Percentiles rank a stretch among this genome's conserved stretches.
Conservation (phyloP, 1,139 yeast species). For the Keqinozyma sinolaborantium region DNA sequence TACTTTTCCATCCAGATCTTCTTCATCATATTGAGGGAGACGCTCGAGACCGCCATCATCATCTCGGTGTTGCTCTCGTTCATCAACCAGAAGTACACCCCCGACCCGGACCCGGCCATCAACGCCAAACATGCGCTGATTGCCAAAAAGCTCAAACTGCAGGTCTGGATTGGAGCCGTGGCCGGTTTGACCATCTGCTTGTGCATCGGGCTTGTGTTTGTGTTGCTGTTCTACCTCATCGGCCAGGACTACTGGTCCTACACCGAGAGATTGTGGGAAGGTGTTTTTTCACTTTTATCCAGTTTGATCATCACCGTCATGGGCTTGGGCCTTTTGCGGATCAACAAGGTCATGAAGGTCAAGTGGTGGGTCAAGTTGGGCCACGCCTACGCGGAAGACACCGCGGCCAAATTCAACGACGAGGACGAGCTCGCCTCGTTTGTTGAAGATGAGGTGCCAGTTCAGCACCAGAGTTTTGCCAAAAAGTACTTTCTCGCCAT, state of each 20-base stretch:
- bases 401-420: slow-evolving; percentile 6
- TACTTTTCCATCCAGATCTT: slow-evolving; percentile 74
- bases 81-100: slow-evolving; percentile 52
- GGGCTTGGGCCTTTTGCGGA: slow-evolving; percentile 84
- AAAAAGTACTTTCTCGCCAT: slow-evolving; percentile 34
- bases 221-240: slow-evolving; percentile 69
- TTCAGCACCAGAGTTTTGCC: neutral
- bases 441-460: slow-evolving; percentile 6
- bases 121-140: slow-evolving; percentile 5
- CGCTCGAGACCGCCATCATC: slow-evolving; percentile 83
- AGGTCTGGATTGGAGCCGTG: slow-evolving; percentile 83
- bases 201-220: slow-evolving; percentile 70
- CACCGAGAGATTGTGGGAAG: slow-evolving; percentile 92
- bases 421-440: slow-evolving; percentile 13
- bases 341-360: slow-evolving; percentile 61
- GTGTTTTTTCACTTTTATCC: slow-evolving; percentile 77
- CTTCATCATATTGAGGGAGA: slow-evolving; percentile 83
- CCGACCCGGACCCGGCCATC: neutral
- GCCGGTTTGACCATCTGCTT: slow-evolving; percentile 73
- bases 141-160: slow-evolving; percentile 44
- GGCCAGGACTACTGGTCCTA: slow-evolving; percentile 80
- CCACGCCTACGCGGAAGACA: slow-evolving; percentile 27
- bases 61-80: slow-evolving; percentile 83
- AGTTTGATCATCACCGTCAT: slow-evolving; percentile 78
- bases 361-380: slow-evolving; percentile 50